A percentile compares a stretch with the other conserved stretches of the same genome.
These are phyloP conservation scores for Wickerhamomyces subpelliculosus DNA, from an alignment of 805 yeast genomes.

Conservation along the genomic window DNA sequence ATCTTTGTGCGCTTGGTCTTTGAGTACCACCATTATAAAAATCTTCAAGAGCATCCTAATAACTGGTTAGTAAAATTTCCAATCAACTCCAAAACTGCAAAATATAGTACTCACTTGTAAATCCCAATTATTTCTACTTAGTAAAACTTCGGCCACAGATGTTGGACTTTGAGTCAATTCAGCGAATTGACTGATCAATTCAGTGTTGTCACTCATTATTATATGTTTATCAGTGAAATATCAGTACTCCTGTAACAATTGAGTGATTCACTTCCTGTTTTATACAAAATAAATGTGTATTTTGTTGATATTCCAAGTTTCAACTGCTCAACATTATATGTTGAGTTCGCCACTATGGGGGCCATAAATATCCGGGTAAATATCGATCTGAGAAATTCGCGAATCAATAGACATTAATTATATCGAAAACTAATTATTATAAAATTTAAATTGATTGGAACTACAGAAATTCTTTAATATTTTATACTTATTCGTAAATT, in stretches of 20 bases:
- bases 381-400: too few relatives aligned
- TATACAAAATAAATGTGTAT: too few relatives aligned
- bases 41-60: conserved; percentile 26
- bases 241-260: neutral
- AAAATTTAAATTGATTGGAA: too few relatives aligned
- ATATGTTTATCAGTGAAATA: neutral
- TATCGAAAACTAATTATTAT: too few relatives aligned
- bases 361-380: too few relatives aligned
- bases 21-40: conserved; percentile 22
- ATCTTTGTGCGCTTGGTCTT: conserved; percentile 1
- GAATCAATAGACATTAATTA: too few relatives aligned
- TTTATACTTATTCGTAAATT: conserved; percentile 1
- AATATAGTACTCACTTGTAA: conserved; percentile 7
- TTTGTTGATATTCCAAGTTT: too few relatives aligned
- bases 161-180: conserved; percentile 16
- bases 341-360: too few relatives aligned
- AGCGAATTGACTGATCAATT: conserved; percentile 8
- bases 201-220: neutral
- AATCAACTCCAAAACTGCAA: too few relatives aligned
- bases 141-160: conserved; percentile 13
- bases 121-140: conserved; percentile 23
- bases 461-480: too few relatives aligned
- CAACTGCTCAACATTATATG: too few relatives aligned
- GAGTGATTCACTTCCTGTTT: too few relatives aligned
- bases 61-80: conserved; percentile 1